phyloP scores from a whole-genome alignment of 176 grass and related monocot species.

The Triticum urartu region DNA sequence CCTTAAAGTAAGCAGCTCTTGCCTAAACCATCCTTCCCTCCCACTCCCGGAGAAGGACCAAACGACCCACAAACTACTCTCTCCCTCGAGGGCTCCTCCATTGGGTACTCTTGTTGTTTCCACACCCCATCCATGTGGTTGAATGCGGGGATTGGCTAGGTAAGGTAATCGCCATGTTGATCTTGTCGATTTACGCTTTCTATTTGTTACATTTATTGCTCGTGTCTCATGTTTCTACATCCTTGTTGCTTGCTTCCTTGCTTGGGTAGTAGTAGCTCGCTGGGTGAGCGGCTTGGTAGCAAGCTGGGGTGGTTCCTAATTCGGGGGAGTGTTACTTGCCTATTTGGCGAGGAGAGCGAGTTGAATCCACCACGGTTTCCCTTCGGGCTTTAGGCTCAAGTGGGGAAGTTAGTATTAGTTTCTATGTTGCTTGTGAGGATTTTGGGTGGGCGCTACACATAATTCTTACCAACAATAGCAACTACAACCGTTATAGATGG shows the following conservation, averaged over 20 bases:
- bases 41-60: background rate
- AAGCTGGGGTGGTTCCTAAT: background rate
- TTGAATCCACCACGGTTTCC: background rate
- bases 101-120: background rate
- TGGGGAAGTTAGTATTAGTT: background rate
- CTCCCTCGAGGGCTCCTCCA: background rate
- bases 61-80: conserved; percentile 19
- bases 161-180: background rate
- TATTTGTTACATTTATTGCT: background rate
- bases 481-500: too few species aligned
- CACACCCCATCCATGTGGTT: background rate
- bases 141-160: conserved; percentile 1
- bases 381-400: background rate
- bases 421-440: background rate
- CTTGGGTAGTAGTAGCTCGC: background rate
- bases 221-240: background rate
- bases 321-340: background rate
- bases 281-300: background rate
- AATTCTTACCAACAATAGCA: too few species aligned
- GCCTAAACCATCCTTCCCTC: background rate
- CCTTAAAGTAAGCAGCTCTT: background rate
- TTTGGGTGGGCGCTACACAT: background rate
- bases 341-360: background rate
- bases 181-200: background rate
- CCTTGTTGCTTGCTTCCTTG: background rate